Evolutionary conservation across 2,329 filamentous ascomycete species (phyloP), one percentile per base, ranked within the genome.

Genomic region (Colletotrichum ledebouriae): DNA sequence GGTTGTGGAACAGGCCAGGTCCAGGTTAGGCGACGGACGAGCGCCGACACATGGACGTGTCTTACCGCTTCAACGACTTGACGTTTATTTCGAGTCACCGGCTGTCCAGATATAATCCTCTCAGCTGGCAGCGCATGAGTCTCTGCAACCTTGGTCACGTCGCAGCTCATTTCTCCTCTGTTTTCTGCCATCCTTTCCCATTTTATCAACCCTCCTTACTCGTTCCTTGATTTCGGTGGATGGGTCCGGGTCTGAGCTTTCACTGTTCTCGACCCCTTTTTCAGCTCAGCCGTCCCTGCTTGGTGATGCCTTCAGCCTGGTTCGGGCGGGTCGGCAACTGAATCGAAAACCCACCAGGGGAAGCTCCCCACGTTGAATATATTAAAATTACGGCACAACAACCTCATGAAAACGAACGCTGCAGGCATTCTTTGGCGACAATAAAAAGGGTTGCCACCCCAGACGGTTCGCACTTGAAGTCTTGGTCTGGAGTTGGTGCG

Each of bases 371-470:
- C 61, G 60, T 22, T 49, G 53, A 41, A 33, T 65, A 68, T 55
- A 68, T 68, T 59, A 68, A 65, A 49, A 68, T 64, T 68, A 68
- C 65, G 65, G 61, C 65, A 68, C 53, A 68, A 59, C 65, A 60
- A 68, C 53, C 65, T 68, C 65, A 68, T 68, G 41, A 65, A 50
- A 12, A 41, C 22, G n/a, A 34, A 55, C 11, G 41, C 29, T 65
- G 39, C 65, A 53, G 41, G 20, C 58, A 39, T 39, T 39, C 25
- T 42, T 50, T 52, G 53, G 61, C 13, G n/a, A 58, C 42, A 64
- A 68, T 59, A 59, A 56, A 63, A 25, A 37, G 47, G 34, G 55
- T 11, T 11, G 55, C 33, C 53, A 17, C 46, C 22, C 39, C 59
- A 10, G n/a, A 39, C 29, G 12, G 34, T 9, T 34, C 25, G 33